A percentile compares a stretch with the other conserved stretches of the same genome.
Conservation (phyloP, 257 asterid species). For the Ophiorrhiza pumila region DNA sequence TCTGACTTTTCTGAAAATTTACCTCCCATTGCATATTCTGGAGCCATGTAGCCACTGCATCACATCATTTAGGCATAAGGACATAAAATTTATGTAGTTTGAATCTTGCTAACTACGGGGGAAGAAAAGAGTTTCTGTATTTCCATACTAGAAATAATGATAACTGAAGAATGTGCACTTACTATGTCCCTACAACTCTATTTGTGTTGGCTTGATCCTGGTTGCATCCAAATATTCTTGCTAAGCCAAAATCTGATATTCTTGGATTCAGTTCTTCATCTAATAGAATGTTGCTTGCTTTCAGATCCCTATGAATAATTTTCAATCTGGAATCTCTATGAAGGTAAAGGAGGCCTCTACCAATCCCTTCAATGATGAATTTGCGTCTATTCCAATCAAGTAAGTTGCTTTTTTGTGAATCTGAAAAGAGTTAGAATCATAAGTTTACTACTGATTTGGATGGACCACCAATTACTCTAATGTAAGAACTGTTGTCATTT, state of each 20-base stretch:
- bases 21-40: conserved; percentile 68
- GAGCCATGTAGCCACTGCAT: conserved; percentile 78
- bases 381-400: conserved; percentile 50
- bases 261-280: conserved; percentile 54
- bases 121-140: background rate
- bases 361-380: conserved; percentile 49
- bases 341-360: conserved; percentile 66
- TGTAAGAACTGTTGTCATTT: conserved; percentile 12
- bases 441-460: background rate
- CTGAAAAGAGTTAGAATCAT: conserved; percentile 6
- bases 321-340: conserved; percentile 60
- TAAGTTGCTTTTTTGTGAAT: conserved; percentile 15
- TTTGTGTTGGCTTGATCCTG: conserved; percentile 53
- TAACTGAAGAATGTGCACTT: conserved; percentile 25
- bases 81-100: background rate
- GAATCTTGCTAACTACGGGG: background rate
- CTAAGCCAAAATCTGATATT: conserved; percentile 68
- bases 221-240: conserved; percentile 48
- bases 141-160: background rate
- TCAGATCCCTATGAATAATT: conserved; percentile 62
- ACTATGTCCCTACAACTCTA: conserved; percentile 68
- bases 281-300: conserved; percentile 51
- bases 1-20: conserved; percentile 72
- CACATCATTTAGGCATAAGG: conserved; percentile 14
- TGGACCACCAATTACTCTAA: background rate